phyloP scores from a whole-genome alignment of 257 asterid species.

The Nicotiana obtusifolia region DNA sequence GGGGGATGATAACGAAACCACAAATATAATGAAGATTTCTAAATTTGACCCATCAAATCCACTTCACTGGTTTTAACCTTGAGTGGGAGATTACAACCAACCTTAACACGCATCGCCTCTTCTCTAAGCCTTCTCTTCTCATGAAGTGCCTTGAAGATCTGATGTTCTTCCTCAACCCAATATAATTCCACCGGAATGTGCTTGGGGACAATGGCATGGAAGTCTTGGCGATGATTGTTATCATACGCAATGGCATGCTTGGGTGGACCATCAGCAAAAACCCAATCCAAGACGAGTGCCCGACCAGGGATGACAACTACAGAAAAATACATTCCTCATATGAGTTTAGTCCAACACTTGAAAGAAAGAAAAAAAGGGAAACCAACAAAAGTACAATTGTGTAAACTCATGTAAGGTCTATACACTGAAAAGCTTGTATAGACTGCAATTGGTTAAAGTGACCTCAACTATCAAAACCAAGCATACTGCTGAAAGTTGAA shows the following conservation, averaged over 20 bases:
- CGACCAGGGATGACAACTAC: slow-evolving; percentile 77
- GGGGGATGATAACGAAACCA: not conserved
- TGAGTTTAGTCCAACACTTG: slow-evolving; percentile 16
- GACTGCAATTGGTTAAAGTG: not conserved
- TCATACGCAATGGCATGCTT: slow-evolving; percentile 58
- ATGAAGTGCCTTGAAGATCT: slow-evolving; percentile 50
- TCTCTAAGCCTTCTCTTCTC: slow-evolving; percentile 67
- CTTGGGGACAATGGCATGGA: slow-evolving; percentile 70
- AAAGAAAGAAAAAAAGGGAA: not conserved
- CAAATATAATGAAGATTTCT: not conserved
- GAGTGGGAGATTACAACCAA: slow-evolving; percentile 17
- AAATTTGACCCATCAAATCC: not conserved
- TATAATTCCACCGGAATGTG: slow-evolving; percentile 46
- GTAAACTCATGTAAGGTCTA: not conserved
- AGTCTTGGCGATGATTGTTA: slow-evolving; percentile 65
- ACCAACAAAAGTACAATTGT: not conserved
- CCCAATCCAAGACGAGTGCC: slow-evolving; percentile 91
- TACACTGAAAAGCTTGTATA: not conserved
- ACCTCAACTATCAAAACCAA: not conserved
- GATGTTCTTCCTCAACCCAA: slow-evolving; percentile 80
- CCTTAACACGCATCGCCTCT: slow-evolving; percentile 76
- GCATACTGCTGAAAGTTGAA: not conserved
- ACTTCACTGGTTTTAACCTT: not conserved
- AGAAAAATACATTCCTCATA: slow-evolving; percentile 23
- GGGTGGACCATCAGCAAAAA: slow-evolving; percentile 93